Conservation (phyloP, 2,329 filamentous ascomycete species). For the Diaporthe sp. region DNA sequence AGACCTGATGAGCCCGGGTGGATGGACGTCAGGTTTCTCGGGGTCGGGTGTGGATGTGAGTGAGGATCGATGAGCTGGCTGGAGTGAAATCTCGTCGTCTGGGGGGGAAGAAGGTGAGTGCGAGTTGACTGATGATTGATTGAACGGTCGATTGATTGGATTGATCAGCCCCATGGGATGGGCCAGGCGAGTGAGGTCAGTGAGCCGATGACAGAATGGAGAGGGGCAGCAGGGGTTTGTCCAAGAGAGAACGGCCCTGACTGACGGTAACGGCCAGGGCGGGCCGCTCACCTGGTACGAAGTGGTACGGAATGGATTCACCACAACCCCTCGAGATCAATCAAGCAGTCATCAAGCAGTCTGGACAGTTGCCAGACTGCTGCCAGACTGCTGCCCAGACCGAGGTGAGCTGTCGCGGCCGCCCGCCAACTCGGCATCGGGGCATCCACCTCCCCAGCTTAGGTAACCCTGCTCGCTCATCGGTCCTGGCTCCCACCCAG, state of each 20-base stretch:
- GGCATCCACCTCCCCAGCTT: constrained; percentile 19
- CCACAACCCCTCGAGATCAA: constrained; percentile 21
- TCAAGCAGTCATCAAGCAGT: neutral
- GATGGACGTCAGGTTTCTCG: neutral
- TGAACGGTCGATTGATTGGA: constrained; percentile 13
- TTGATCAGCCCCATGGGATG: constrained; percentile 3
- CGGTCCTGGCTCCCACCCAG: neutral
- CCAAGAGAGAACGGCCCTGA: neutral
- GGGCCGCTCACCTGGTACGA: neutral
- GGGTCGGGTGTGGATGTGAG: neutral
- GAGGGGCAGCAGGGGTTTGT: neutral
- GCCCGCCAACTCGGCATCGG: neutral
- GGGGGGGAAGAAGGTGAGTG: constrained; percentile 16
- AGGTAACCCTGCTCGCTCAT: constrained; percentile 21
- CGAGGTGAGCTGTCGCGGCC: constrained; percentile 4
- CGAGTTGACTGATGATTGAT: constrained; percentile 15
- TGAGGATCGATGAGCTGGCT: constrained; percentile 9
- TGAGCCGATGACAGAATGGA: constrained; percentile 15
- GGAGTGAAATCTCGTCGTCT: constrained; percentile 20
- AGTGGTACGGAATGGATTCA: constrained; percentile 12
- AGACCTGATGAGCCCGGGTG: neutral
- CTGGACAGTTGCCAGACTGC: neutral
- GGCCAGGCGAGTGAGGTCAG: constrained; percentile 9
- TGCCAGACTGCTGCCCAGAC: constrained; percentile 5
- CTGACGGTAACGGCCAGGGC: constrained; percentile 3